Conservation (phyloP, 1,284 basidiomycete species). For the Cystobasidiaceae sp. region DNA sequence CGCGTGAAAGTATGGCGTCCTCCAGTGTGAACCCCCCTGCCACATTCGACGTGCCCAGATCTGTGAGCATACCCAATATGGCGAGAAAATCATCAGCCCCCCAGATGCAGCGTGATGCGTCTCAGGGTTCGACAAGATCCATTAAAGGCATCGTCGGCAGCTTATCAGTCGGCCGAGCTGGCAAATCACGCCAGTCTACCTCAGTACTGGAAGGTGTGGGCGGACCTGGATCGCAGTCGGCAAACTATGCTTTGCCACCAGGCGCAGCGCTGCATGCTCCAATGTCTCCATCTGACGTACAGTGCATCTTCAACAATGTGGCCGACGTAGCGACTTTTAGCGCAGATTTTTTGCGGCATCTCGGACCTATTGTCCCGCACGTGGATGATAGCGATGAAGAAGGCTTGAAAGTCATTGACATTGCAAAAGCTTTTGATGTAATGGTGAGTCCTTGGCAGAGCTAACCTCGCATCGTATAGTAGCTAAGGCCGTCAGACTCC, state of each 20-base stretch:
- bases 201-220: background rate
- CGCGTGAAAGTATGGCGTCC: background rate
- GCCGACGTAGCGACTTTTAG: constrained; percentile 46
- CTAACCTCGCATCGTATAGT: background rate
- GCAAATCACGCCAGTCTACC: background rate
- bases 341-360: constrained; percentile 45
- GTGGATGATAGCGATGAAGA: constrained; percentile 13
- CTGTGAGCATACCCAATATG: background rate
- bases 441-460: constrained; percentile 41
- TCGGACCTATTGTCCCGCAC: background rate
- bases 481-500: background rate
- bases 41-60: background rate
- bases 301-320: constrained; percentile 48
- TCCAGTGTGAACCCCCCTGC: background rate
- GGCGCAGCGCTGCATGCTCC: constrained; percentile 37
- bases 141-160: constrained; percentile 5
- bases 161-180: background rate
- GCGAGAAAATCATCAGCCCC: constrained; percentile 2
- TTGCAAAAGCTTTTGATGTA: constrained; percentile 46
- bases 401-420: constrained; percentile 37
- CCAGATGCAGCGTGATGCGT: background rate
- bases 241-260: background rate
- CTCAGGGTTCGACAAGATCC: constrained; percentile 2
- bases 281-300: constrained; percentile 44
- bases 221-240: background rate